These are phyloP conservation scores for Colletotrichum neosansevieriae DNA, from an alignment of 2,329 filamentous ascomycete genomes.

Conservation along the genomic window DNA sequence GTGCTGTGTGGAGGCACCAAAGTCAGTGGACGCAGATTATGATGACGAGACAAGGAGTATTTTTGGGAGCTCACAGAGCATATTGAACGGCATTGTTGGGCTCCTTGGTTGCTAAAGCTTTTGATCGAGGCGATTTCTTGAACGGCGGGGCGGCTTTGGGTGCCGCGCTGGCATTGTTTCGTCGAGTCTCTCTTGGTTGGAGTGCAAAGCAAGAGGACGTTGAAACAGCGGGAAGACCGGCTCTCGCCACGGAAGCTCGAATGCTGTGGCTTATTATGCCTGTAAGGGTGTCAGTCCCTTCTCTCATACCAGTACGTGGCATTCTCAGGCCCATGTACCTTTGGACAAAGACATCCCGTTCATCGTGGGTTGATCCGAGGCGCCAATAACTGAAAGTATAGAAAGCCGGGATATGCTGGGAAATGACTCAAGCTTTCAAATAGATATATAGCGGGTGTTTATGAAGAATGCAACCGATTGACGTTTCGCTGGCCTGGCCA, in stretches of 20 bases:
- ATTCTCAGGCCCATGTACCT: no score
- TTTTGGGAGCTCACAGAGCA: slow-evolving; percentile 36
- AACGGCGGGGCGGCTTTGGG: background rate
- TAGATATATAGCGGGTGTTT: no score
- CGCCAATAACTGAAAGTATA: no score
- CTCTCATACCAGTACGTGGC: no score
- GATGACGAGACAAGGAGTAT: background rate
- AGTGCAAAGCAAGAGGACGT: background rate
- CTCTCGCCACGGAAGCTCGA: no score
- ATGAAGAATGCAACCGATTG: no score
- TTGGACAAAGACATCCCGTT: background rate
- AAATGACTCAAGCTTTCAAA: no score
- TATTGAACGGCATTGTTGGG: slow-evolving; percentile 39
- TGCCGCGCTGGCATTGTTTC: background rate
- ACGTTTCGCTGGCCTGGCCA: no score
- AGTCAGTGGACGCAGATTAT: background rate
- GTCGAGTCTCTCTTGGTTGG: background rate
- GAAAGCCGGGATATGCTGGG: no score
- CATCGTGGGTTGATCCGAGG: no score
- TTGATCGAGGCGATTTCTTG: background rate
- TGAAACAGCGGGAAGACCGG: background rate
- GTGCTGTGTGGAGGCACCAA: slow-evolving; percentile 54
- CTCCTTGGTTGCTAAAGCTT: background rate
- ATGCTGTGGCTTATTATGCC: no score
- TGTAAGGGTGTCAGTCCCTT: no score